Conservation (phyloP, 202 grass and related monocot genomes). For the Schoenoplectus tabernaemontani region DNA sequence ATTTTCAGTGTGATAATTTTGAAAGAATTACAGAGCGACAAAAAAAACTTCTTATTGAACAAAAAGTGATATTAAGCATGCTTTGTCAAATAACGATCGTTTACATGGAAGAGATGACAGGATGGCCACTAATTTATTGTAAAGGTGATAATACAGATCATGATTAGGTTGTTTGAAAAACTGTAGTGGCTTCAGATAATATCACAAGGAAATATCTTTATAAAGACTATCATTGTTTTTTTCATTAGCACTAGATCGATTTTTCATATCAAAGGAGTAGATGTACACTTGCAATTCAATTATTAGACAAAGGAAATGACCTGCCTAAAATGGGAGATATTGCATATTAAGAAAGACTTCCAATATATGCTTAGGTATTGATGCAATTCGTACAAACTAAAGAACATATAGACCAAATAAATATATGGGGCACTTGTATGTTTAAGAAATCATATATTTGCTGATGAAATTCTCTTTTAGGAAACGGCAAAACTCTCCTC, state of each 20-base stretch:
- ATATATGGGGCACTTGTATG: too few relatives aligned
- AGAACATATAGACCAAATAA: too few relatives aligned
- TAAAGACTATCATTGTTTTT: not conserved
- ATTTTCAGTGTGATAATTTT: not conserved
- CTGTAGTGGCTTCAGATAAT: conserved; percentile 5
- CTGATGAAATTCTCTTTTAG: too few relatives aligned
- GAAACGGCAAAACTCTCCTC: too few relatives aligned
- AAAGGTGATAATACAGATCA: conserved; percentile 8
- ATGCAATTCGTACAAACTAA: not conserved
- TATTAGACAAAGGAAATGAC: not conserved
- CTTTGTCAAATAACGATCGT: not conserved
- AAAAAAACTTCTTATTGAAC: not conserved
- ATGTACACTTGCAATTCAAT: not conserved
- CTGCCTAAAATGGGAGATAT: not conserved
- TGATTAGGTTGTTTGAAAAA: conserved; percentile 14
- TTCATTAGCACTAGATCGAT: not conserved
- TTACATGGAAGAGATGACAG: not conserved
- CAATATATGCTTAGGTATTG: not conserved
- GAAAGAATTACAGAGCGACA: not conserved
- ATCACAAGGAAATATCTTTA: not conserved
- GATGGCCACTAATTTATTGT: conserved; percentile 11
- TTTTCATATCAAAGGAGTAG: not conserved
- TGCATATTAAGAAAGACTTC: not conserved
- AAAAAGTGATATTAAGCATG: not conserved
- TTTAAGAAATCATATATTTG: too few relatives aligned